A percentile compares a stretch with the other conserved stretches of the same genome.
Evolutionary conservation across 805 yeast species (phyloP).

Genomic region (Hanseniaspora meyeri): DNA sequence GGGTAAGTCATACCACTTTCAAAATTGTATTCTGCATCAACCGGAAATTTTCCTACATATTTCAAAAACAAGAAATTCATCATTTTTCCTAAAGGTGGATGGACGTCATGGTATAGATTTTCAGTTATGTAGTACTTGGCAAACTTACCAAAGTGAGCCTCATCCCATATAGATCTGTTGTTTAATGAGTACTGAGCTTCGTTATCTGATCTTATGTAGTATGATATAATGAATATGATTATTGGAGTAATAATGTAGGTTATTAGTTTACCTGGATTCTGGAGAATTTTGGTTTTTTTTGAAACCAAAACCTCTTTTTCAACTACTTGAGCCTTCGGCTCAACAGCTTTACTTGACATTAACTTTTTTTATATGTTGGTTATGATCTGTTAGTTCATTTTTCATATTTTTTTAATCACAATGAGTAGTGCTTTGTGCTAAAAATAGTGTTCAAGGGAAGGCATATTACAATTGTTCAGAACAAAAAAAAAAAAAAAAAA

Average conservation of each 20-base stretch:
- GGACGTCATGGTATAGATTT: conserved; percentile 90
- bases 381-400: too few relatives aligned
- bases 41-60: conserved; percentile 6
- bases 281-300: background rate
- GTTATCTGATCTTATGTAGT: conserved; percentile 61
- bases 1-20: conserved; percentile 74
- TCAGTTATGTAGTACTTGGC: conserved; percentile 82
- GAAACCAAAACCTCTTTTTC: background rate
- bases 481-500: too few relatives aligned
- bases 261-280: background rate
- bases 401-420: too few relatives aligned
- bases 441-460: too few relatives aligned
- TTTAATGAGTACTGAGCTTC: conserved; percentile 44
- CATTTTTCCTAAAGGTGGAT: conserved; percentile 94
- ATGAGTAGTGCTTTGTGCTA: too few relatives aligned
- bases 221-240: conserved; percentile 54
- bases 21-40: conserved; percentile 66
- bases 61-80: conserved; percentile 31
- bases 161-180: conserved; percentile 85
- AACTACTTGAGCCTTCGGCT: background rate
- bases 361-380: background rate
- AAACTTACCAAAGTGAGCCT: conserved; percentile 94
- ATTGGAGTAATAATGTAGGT: conserved; percentile 40
- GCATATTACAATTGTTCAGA: too few relatives aligned
- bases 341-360: background rate